Percentiles rank a stretch among this genome's conserved stretches.
phyloP scores from a whole-genome alignment of 1,284 basidiomycete genomes.

The Ceratobasidium sp. region DNA sequence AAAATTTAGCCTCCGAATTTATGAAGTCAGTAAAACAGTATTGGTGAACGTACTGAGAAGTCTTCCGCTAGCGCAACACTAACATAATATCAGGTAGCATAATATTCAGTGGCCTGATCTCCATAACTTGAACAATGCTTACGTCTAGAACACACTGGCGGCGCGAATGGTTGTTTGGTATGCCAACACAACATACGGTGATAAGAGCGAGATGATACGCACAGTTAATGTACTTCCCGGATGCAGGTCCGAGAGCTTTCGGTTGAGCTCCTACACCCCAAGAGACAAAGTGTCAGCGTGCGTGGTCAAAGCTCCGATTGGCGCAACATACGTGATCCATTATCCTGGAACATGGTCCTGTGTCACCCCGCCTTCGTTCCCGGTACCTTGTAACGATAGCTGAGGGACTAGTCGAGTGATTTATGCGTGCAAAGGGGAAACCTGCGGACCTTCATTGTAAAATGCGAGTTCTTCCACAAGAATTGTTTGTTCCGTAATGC shows the following conservation, averaged over 20 bases:
- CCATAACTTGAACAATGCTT: neutral
- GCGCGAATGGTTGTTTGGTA: no score
- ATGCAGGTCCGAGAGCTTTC: neutral
- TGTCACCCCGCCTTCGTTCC: neutral
- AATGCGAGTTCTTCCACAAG: neutral
- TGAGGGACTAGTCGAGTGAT: neutral
- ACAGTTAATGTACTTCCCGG: neutral
- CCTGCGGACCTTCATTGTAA: constrained; percentile 19
- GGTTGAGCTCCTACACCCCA: neutral
- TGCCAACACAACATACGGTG: neutral
- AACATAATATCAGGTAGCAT: neutral
- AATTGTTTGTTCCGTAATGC: constrained; percentile 7
- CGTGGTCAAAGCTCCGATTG: no score
- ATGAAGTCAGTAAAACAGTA: neutral
- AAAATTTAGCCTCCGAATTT: neutral
- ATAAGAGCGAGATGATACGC: neutral
- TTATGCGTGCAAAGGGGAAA: neutral
- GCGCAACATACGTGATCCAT: constrained; percentile 2
- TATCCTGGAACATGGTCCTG: neutral
- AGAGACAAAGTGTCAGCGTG: no score
- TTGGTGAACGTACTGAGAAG: neutral
- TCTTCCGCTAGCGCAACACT: constrained; percentile 28
- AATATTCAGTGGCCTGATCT: neutral
- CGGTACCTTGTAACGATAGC: constrained; percentile 18
- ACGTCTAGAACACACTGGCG: constrained; percentile 7